Evolutionary conservation across 768 basidiomycete species (phyloP), one percentile per base, ranked within the genome.

Genomic region (Boletus bicolor): DNA sequence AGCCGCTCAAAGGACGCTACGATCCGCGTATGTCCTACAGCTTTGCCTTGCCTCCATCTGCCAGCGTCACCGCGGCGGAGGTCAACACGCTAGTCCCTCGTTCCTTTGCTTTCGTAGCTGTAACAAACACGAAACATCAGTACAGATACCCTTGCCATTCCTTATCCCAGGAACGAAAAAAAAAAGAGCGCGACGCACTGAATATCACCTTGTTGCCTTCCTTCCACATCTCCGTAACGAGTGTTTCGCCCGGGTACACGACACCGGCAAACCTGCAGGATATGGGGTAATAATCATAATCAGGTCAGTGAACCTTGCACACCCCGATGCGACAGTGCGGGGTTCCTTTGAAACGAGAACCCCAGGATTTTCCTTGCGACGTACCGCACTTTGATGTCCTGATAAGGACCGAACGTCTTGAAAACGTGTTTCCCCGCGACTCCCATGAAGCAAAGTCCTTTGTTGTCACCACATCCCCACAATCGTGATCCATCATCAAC

Each of bases 201-300:
- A 99, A 99, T 48, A 98, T 85, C 52, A 98, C 86, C 73, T 86
- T 97, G 57, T 80, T 72, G 3, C 87, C 91, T 64, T 97, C 93
- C 70, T 94, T 97, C 97, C 97, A 99, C 96, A 98, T 98, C 69
- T 92, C 86, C 0, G 96, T 99, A 14, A 93, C 77, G 50, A 98
- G 80, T 2, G 96, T 98, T 73, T 98, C 94, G 0, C 95, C 96
- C 2, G 96, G 97, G 68, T 88, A 95, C 24, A 98, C 93, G 2
- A 92, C 85, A 4, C 93, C 93, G 0, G 89, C 84, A 72, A 98
- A 96, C 35, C 89, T 89, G 58, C 14, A 38, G 17, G 36, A 24
- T 15, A 35, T 11, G 26, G 12, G 26, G 21, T 28, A 44, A 41
- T 11, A 28, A 46, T 5, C 2, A 38, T 1, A 17, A 38, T 15